Evolutionary conservation across 768 basidiomycete species (phyloP).

Genomic region (Suillus decipiens): DNA sequence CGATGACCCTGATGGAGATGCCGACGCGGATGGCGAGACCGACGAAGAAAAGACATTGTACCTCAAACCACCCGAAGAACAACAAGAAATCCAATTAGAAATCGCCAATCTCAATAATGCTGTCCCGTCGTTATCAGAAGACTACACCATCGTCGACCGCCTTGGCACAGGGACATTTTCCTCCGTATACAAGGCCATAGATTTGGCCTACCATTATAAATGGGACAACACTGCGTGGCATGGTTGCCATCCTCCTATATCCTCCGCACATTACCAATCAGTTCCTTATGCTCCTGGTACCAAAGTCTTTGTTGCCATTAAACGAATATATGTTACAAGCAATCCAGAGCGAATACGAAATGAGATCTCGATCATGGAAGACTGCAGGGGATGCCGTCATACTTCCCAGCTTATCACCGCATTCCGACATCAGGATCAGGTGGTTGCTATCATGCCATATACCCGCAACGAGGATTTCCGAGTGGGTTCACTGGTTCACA

Average conservation of each 20-base stretch:
- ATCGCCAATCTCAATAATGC: constrained; percentile 67
- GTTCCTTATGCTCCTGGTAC: constrained; percentile 38
- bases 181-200: constrained; percentile 97
- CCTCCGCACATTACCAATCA: constrained; percentile 69
- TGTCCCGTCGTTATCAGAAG: constrained; percentile 62
- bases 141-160: constrained; percentile 85
- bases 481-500: constrained; percentile 48
- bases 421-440: constrained; percentile 87
- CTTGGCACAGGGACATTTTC: constrained; percentile 98
- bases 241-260: constrained; percentile 59
- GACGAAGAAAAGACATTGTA: constrained; percentile 65
- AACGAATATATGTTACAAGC: constrained; percentile 96
- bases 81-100: constrained; percentile 72
- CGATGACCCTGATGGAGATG: constrained; percentile 39
- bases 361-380: constrained; percentile 89
- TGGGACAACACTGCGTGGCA: constrained; percentile 80
- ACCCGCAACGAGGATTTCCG: constrained; percentile 92
- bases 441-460: constrained; percentile 93
- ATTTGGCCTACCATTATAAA: constrained; percentile 69
- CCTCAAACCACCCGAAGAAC: constrained; percentile 65
- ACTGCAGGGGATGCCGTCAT: constrained; percentile 81
- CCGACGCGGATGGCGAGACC: constrained; percentile 37
- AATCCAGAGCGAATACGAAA: constrained; percentile 91
- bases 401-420: constrained; percentile 94
- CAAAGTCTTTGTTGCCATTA: constrained; percentile 87